These are phyloP conservation scores for Pythium scleroteichum DNA, from an alignment of 352 stramenopile species.

Conservation along the genomic window DNA sequence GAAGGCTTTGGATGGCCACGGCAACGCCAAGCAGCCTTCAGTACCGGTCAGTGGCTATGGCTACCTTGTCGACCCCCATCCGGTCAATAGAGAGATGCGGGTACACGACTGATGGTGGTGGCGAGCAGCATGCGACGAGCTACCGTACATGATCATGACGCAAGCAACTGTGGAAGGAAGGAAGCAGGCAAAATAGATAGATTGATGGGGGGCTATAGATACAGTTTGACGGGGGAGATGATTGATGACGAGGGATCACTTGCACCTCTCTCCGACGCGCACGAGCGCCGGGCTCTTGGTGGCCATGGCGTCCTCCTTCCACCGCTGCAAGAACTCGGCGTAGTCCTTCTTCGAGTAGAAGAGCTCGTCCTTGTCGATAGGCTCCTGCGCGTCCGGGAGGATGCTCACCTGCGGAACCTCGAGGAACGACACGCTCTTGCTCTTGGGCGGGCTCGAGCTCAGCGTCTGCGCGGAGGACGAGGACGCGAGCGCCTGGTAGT, in stretches of 20 bases:
- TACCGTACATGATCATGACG: neutral
- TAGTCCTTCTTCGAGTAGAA: conserved; percentile 37
- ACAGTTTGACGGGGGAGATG: conserved; percentile 13
- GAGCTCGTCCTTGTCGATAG: conserved; percentile 31
- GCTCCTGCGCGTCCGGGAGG: conserved; percentile 20
- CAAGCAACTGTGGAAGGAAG: neutral
- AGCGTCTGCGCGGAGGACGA: conserved; percentile 2
- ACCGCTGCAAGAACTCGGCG: conserved; percentile 29
- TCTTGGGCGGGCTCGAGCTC: conserved; percentile 15
- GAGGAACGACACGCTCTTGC: conserved; percentile 33
- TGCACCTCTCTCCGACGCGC: conserved; percentile 29
- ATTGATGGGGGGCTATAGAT: conserved; percentile 20
- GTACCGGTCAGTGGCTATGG: too few relatives aligned
- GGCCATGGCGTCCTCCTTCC: conserved; percentile 28
- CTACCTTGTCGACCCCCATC: too few relatives aligned
- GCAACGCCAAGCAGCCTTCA: too few relatives aligned
- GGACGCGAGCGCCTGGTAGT: conserved; percentile 26
- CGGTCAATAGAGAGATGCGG: neutral
- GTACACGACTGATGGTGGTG: neutral
- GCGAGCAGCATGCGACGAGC: neutral
- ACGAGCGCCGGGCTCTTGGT: conserved; percentile 24
- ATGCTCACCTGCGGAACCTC: conserved; percentile 30
- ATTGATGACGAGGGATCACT: conserved; percentile 15
- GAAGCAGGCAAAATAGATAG: neutral
- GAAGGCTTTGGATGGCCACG: too few relatives aligned